Percentiles rank a stretch among this genome's conserved stretches.
Conservation (phyloP, 129 eudicot genomes). For the Erigeron canadensis region DNA sequence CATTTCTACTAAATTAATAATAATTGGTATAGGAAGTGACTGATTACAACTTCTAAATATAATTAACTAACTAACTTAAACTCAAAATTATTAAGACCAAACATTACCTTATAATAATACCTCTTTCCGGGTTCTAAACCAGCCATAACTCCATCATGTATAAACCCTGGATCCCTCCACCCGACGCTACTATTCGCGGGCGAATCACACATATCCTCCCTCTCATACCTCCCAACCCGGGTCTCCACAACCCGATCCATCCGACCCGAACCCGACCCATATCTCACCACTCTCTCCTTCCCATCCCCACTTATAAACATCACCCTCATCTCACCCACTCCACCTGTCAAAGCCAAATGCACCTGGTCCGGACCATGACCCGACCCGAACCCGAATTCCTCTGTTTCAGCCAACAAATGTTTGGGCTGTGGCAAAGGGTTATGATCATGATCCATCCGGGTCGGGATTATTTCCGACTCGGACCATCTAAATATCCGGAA, state of each 20-base stretch:
- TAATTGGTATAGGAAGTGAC: not conserved
- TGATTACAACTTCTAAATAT: not conserved
- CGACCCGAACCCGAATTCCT: slow-evolving; percentile 44
- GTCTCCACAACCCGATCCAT: slow-evolving; percentile 51
- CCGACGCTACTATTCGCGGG: slow-evolving; percentile 86
- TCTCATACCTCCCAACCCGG: slow-evolving; percentile 64
- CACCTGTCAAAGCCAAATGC: slow-evolving; percentile 74
- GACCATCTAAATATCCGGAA: slow-evolving; percentile 83
- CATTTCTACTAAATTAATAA: not conserved
- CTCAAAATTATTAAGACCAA: not conserved
- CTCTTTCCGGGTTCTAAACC: slow-evolving; percentile 56
- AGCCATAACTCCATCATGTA: slow-evolving; percentile 77
- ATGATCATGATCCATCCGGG: slow-evolving; percentile 65
- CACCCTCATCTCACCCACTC: slow-evolving; percentile 76
- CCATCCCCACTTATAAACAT: slow-evolving; percentile 82
- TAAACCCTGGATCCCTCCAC: slow-evolving; percentile 97
- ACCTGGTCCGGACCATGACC: slow-evolving; percentile 87
- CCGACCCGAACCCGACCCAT: slow-evolving; percentile 45
- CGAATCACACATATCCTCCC: slow-evolving; percentile 87
- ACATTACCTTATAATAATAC: slow-evolving; percentile 79
- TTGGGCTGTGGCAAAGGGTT: slow-evolving; percentile 82
- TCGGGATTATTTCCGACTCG: slow-evolving; percentile 58
- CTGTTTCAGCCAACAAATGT: slow-evolving; percentile 57
- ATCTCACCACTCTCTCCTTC: slow-evolving; percentile 60
- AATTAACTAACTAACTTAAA: not conserved